A percentile compares a stretch with the other conserved stretches of the same genome.
These are phyloP conservation scores for Lachancea mirantina DNA, from an alignment of 805 yeast species.

Conservation along the genomic window DNA sequence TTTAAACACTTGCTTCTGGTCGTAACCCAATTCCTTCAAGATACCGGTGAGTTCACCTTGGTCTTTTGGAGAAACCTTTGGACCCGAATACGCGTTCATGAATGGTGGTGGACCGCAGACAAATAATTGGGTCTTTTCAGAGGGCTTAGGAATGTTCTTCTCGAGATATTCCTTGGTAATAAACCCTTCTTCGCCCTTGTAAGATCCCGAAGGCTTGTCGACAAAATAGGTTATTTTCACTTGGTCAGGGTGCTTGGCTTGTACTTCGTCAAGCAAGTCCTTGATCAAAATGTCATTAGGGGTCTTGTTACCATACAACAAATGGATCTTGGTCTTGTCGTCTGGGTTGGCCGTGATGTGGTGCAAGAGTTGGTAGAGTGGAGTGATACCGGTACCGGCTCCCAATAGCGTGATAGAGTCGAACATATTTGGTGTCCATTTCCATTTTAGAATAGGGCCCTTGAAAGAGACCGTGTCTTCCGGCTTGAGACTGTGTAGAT, in stretches of 20 bases:
- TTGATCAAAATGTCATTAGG: constrained; percentile 76
- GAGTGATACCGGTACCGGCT: constrained; percentile 97
- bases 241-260: constrained; percentile 62
- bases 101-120: constrained; percentile 96
- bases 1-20: constrained; percentile 82
- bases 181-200: constrained; percentile 62
- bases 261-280: constrained; percentile 58
- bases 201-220: constrained; percentile 46
- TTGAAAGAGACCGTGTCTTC: constrained; percentile 83
- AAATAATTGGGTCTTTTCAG: constrained; percentile 63
- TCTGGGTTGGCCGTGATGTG: constrained; percentile 69
- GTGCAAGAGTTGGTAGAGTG: constrained; percentile 80
- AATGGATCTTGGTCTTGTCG: constrained; percentile 82
- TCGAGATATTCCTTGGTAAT: constrained; percentile 69
- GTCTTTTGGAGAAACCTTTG: constrained; percentile 75
- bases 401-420: constrained; percentile 77
- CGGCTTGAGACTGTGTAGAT: constrained; percentile 60
- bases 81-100: constrained; percentile 82
- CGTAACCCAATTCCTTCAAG: constrained; percentile 80
- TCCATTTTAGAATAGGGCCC: constrained; percentile 91
- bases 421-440: constrained; percentile 81
- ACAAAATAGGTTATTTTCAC: constrained; percentile 73
- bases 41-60: constrained; percentile 94
- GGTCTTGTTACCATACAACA: constrained; percentile 74
- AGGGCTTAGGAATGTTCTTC: constrained; percentile 56